Percentiles rank a stretch among this genome's conserved stretches.
Evolutionary conservation across 2,329 filamentous ascomycete species (phyloP).

Genomic region (Botrytis porri): DNA sequence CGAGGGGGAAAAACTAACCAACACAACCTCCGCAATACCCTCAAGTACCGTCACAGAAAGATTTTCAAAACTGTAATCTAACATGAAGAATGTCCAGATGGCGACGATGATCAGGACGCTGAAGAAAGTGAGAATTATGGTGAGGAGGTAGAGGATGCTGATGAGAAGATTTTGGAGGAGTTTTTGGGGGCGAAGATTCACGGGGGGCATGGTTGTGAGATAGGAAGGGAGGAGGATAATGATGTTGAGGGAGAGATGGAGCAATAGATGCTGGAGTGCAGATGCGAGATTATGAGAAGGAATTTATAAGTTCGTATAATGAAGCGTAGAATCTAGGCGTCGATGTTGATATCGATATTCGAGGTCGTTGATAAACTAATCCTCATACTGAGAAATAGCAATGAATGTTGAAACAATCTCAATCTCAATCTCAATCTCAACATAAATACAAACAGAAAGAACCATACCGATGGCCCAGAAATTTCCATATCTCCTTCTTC

Average conservation of each 20-base stretch:
- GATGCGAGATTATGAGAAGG: background rate
- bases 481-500: no score
- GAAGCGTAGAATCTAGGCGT: no score
- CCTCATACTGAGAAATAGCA: background rate
- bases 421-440: background rate
- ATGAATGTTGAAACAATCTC: no score
- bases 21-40: background rate
- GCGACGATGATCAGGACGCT: background rate
- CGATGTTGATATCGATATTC: no score
- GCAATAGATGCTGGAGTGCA: background rate
- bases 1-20: background rate
- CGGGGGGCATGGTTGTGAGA: no score
- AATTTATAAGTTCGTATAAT: background rate
- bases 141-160: background rate
- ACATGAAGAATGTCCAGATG: background rate
- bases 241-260: background rate
- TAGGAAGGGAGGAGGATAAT: background rate
- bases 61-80: background rate
- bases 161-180: background rate
- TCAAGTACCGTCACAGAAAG: background rate
- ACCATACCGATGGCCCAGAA: background rate
- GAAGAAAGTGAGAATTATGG: background rate
- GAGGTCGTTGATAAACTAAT: background rate
- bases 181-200: background rate
- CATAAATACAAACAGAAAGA: no score